Evolutionary conservation across 129 eudicot species (phyloP).

Genomic region (Lactuca saligna): DNA sequence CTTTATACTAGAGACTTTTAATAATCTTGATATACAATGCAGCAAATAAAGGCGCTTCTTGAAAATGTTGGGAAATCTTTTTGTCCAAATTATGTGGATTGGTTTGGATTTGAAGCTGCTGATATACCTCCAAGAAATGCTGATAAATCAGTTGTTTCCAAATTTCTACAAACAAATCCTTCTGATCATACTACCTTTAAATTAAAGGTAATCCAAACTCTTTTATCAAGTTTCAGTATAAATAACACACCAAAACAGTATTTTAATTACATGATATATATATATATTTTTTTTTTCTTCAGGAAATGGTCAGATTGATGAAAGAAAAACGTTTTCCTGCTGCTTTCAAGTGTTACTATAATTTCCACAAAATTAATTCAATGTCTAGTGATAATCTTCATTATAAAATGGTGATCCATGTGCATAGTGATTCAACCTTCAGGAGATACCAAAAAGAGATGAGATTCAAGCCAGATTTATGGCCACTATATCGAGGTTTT

Average conservation of each 20-base stretch:
- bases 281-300: conserved; percentile 16
- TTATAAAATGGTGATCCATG: conserved; percentile 93
- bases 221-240: not conserved
- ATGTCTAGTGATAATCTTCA: conserved; percentile 61
- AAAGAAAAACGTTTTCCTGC: conserved; percentile 77
- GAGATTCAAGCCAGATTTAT: conserved; percentile 82
- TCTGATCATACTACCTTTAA: conserved; percentile 74
- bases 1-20: conserved; percentile 8
- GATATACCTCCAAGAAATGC: conserved; percentile 61
- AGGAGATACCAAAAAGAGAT: conserved; percentile 91
- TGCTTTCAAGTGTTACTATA: conserved; percentile 82
- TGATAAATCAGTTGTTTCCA: conserved; percentile 64
- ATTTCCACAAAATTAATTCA: conserved; percentile 60
- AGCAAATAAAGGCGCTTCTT: conserved; percentile 97
- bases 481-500: conserved; percentile 98
- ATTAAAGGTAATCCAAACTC: conserved; percentile 55
- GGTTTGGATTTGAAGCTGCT: conserved; percentile 72
- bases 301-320: conserved; percentile 93
- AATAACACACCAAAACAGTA: no score
- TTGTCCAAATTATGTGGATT: conserved; percentile 75
- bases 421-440: conserved; percentile 79
- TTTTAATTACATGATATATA: no score
- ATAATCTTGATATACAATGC: conserved; percentile 32
- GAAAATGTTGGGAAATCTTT: conserved; percentile 74
- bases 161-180: conserved; percentile 77